A percentile compares a stretch with the other conserved stretches of the same genome.
Evolutionary conservation across 371 early-diverging fungal genomes (phyloP).

Genomic region (Mortierella sp.): DNA sequence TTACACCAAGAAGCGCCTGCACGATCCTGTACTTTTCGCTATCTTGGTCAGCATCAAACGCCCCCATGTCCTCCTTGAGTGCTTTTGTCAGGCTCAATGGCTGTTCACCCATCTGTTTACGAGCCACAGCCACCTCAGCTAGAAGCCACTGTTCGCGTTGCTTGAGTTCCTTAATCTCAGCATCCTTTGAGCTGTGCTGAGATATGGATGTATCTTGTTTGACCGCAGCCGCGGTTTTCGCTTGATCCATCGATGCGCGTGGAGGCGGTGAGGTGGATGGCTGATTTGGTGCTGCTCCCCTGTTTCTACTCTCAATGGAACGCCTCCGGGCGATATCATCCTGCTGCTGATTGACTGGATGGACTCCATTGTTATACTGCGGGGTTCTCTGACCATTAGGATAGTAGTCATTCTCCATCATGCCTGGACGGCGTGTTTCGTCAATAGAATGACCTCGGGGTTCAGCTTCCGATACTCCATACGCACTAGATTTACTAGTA

Average conservation of each 20-base stretch:
- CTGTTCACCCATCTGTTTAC: slow-evolving; percentile 42
- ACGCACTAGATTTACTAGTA: slow-evolving; percentile 8
- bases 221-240: neutral
- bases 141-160: slow-evolving; percentile 50
- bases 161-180: slow-evolving; percentile 35
- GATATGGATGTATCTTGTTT: slow-evolving; percentile 13
- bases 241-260: neutral
- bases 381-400: slow-evolving; percentile 6
- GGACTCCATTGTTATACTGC: slow-evolving; percentile 12
- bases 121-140: slow-evolving; percentile 44
- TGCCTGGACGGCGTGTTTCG: slow-evolving; percentile 30
- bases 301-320: slow-evolving; percentile 21
- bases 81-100: slow-evolving; percentile 40
- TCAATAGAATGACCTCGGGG: slow-evolving; percentile 38
- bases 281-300: slow-evolving; percentile 18
- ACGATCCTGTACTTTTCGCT: slow-evolving; percentile 50
- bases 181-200: neutral
- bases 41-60: slow-evolving; percentile 26
- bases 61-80: slow-evolving; percentile 42
- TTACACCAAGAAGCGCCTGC: slow-evolving; percentile 48
- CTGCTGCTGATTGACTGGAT: slow-evolving; percentile 11
- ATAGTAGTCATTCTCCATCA: slow-evolving; percentile 8
- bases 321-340: slow-evolving; percentile 16
- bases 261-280: slow-evolving; percentile 9
- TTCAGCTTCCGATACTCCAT: slow-evolving; percentile 5